Conservation (phyloP, 257 asterid genomes). For the Agastache rugosa region DNA sequence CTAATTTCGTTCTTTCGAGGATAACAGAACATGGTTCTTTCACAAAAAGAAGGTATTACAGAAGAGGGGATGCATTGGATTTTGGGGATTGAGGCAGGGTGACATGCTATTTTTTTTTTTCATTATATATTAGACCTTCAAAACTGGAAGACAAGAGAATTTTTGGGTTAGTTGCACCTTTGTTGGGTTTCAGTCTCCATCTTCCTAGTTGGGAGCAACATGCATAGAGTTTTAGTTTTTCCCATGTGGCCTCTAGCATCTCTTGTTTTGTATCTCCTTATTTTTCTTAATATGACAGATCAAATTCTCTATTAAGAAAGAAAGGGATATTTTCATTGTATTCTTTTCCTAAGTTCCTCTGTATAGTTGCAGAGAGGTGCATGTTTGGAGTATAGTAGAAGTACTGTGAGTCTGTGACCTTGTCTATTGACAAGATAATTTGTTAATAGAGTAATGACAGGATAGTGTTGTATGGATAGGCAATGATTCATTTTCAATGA, state of each 20-base stretch:
- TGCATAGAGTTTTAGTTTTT: slow-evolving; percentile 3
- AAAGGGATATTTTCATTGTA: neutral
- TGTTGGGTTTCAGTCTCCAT: slow-evolving; percentile 8
- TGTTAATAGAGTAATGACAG: neutral
- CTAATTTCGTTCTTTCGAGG: slow-evolving; percentile 14
- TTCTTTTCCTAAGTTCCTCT: neutral
- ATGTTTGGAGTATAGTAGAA: slow-evolving; percentile 20
- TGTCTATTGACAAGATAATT: neutral
- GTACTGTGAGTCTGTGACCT: slow-evolving; percentile 7
- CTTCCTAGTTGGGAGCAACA: slow-evolving; percentile 1
- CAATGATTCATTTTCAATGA: neutral
- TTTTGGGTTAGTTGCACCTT: slow-evolving; percentile 7
- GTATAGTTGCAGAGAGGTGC: slow-evolving; percentile 24
- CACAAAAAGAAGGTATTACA: slow-evolving; percentile 11
- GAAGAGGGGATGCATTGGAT: slow-evolving; percentile 23
- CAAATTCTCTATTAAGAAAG: slow-evolving; percentile 3
- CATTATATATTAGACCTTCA: neutral
- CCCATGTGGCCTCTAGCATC: slow-evolving; percentile 1
- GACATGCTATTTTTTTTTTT: neutral
- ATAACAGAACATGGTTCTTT: slow-evolving; percentile 20
- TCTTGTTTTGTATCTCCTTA: neutral
- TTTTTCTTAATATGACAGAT: neutral
- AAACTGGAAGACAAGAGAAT: slow-evolving; percentile 26
- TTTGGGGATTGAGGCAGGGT: slow-evolving; percentile 21
- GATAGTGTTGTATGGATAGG: slow-evolving; percentile 10